phyloP scores from a whole-genome alignment of 2,329 filamentous ascomycete species.

The Alternaria longipes region DNA sequence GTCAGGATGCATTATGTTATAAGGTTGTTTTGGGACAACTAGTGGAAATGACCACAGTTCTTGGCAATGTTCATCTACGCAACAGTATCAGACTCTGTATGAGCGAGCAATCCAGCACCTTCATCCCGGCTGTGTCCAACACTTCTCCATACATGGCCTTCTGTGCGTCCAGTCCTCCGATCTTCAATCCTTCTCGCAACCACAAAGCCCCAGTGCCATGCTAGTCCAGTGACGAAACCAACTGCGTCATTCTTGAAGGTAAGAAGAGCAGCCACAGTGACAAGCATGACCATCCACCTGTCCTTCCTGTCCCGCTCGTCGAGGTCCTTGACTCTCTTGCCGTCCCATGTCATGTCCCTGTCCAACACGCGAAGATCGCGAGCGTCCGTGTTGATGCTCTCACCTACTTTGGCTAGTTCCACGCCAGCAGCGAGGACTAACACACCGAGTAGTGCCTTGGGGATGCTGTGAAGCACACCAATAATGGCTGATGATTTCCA shows the following conservation, averaged over 20 bases:
- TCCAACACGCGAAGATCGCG: conserved; percentile 62
- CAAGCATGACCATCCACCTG: conserved; percentile 89
- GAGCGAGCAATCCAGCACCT: conserved; percentile 33
- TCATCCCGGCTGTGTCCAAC: conserved; percentile 31
- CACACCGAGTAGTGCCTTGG: conserved; percentile 78
- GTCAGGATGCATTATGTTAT: background rate
- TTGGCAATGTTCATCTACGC: background rate
- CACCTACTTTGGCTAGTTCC: conserved; percentile 85
- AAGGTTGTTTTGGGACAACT: background rate
- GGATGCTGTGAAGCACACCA: conserved; percentile 74
- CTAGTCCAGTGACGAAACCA: conserved; percentile 82
- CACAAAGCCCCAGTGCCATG: conserved; percentile 76
- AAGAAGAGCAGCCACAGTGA: conserved; percentile 81
- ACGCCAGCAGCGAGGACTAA: conserved; percentile 91
- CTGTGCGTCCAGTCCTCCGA: conserved; percentile 31
- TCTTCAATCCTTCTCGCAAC: conserved; percentile 34
- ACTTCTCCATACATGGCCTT: conserved; percentile 38
- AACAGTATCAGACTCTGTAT: conserved; percentile 41
- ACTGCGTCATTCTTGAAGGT: conserved; percentile 91
- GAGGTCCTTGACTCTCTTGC: conserved; percentile 62
- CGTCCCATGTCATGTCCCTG: conserved; percentile 36
- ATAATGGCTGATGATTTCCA: conserved; percentile 79
- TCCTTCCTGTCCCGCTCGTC: conserved; percentile 75
- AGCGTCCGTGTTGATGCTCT: conserved; percentile 80
- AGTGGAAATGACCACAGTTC: background rate